Evolutionary conservation across 495 filamentous ascomycete genomes (phyloP).

Genomic region (Penicillium bovifimosum): DNA sequence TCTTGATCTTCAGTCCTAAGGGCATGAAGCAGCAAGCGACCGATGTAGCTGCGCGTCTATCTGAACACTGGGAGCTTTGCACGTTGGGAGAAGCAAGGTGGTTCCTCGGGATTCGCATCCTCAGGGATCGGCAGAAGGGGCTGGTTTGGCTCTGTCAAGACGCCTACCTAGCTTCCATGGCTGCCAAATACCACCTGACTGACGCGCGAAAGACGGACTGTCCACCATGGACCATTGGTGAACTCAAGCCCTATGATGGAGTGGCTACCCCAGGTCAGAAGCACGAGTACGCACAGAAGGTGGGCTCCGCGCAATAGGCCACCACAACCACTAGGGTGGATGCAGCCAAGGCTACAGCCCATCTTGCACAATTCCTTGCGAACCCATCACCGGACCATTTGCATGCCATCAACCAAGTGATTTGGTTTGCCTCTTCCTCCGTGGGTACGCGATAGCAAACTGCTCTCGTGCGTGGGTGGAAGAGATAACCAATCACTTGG

Average conservation of each 20-base stretch:
- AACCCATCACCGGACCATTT: too few species aligned
- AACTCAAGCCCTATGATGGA: not conserved
- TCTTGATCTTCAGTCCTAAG: slow-evolving; percentile 7
- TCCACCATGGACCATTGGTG: slow-evolving; percentile 3
- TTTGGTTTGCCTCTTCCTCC: too few species aligned
- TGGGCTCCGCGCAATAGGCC: slow-evolving; percentile 24
- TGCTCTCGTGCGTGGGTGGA: too few species aligned
- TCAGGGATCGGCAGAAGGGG: slow-evolving; percentile 7
- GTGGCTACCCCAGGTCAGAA: not conserved
- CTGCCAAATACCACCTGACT: slow-evolving; percentile 11
- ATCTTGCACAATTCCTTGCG: slow-evolving; percentile 16
- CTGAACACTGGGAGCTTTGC: slow-evolving; percentile 9
- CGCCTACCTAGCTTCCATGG: slow-evolving; percentile 15
- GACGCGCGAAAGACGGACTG: too few species aligned
- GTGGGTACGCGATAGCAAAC: too few species aligned
- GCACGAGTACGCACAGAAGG: slow-evolving; percentile 17
- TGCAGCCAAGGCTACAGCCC: slow-evolving; percentile 5
- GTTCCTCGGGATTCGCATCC: slow-evolving; percentile 18
- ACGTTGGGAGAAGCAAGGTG: slow-evolving; percentile 6
- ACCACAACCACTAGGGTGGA: slow-evolving; percentile 20
- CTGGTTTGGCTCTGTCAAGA: slow-evolving; percentile 16
- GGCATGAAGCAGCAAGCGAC: not conserved
- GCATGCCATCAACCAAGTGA: too few species aligned
- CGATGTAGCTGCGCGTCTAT: not conserved
- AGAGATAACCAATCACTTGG: too few species aligned